Conservation (phyloP, 2,329 filamentous ascomycete genomes). For the Berkeleyomyces basicola region DNA sequence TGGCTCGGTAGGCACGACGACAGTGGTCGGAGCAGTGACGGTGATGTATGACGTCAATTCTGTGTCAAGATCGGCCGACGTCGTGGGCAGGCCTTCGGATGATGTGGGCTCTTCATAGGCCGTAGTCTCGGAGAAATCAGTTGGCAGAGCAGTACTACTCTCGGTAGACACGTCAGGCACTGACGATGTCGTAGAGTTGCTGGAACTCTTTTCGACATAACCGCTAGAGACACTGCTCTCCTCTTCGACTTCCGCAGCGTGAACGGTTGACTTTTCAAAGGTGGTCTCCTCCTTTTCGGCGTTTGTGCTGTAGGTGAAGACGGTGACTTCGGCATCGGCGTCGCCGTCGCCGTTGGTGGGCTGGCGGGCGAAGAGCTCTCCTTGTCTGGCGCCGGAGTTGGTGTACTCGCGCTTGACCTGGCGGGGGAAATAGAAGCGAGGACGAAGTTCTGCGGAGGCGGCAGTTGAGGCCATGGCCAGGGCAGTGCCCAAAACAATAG, state of each 20-base stretch:
- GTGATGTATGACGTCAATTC: conserved; percentile 13
- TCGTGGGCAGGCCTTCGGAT: background rate
- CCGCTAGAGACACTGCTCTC: background rate
- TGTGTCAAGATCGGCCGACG: background rate
- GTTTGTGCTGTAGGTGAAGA: background rate
- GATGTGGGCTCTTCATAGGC: background rate
- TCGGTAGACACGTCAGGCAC: background rate
- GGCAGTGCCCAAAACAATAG: conserved; percentile 28
- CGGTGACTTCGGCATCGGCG: background rate
- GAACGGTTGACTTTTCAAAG: background rate
- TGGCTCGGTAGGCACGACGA: conserved; percentile 14
- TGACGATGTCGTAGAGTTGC: background rate
- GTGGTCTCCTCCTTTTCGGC: conserved; percentile 4
- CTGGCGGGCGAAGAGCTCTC: conserved; percentile 17
- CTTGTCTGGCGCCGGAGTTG: conserved; percentile 27
- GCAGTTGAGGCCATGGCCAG: conserved; percentile 31
- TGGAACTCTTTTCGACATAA: background rate
- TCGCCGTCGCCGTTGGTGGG: background rate
- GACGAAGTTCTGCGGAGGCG: conserved; percentile 28
- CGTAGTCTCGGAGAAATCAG: background rate
- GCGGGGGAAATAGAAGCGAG: conserved; percentile 41
- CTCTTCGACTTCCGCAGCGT: background rate
- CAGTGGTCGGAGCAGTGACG: conserved; percentile 17
- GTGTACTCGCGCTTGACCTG: conserved; percentile 35
- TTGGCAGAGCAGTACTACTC: background rate